Percentiles rank a stretch among this genome's conserved stretches.
phyloP scores from a whole-genome alignment of 805 yeast genomes.

The Scheffersomyces amazonensis region DNA sequence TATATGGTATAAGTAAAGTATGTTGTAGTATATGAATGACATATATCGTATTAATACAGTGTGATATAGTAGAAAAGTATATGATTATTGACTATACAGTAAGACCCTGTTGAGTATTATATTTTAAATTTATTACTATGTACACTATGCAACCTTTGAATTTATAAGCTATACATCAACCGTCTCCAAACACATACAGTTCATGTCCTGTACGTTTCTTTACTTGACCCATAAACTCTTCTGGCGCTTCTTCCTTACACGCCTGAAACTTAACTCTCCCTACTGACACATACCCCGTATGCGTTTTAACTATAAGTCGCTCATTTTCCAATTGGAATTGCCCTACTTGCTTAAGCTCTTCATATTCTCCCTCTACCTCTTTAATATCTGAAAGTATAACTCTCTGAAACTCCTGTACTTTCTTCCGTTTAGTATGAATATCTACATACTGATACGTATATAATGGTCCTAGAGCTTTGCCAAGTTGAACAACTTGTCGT shows the following conservation, averaged over 20 bases:
- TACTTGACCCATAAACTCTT: slow-evolving; percentile 25
- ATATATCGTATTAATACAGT: no score
- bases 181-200: no score
- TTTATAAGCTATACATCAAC: no score
- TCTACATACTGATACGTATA: slow-evolving; percentile 41
- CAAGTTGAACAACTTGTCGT: slow-evolving; percentile 36
- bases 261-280: slow-evolving; percentile 53
- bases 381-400: slow-evolving; percentile 46
- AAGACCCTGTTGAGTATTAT: no score
- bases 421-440: slow-evolving; percentile 28
- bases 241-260: slow-evolving; percentile 44
- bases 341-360: slow-evolving; percentile 16
- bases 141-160: no score
- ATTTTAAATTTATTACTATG: no score
- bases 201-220: slow-evolving; percentile 48
- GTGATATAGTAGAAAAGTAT: no score
- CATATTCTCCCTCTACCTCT: neutral
- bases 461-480: slow-evolving; percentile 56
- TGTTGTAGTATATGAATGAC: no score
- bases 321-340: slow-evolving; percentile 15
- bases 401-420: slow-evolving; percentile 33
- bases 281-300: slow-evolving; percentile 39
- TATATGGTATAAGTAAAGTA: no score
- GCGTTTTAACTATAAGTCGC: slow-evolving; percentile 39
- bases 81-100: no score